Conservation (phyloP, 805 yeast species). For the Yarrowia sp. region DNA sequence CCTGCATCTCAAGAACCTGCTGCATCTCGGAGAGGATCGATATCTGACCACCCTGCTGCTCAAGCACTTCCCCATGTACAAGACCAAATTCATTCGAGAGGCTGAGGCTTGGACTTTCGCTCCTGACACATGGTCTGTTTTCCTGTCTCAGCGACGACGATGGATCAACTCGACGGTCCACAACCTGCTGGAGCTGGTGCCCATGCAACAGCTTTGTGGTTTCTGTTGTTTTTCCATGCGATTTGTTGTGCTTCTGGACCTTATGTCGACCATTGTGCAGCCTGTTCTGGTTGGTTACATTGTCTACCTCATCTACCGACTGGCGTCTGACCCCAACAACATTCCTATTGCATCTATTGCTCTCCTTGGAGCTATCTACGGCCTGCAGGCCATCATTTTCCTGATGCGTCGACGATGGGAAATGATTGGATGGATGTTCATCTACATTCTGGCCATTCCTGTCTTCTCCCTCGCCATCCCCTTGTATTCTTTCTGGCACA, state of each 20-base stretch:
- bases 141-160: slow-evolving; percentile 62
- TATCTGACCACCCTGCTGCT: slow-evolving; percentile 55
- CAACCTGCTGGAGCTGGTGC: slow-evolving; percentile 56
- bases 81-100: slow-evolving; percentile 53
- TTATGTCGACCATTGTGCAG: slow-evolving; percentile 57
- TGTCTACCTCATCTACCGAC: slow-evolving; percentile 51
- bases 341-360: slow-evolving; percentile 57
- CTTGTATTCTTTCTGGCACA: slow-evolving; percentile 57
- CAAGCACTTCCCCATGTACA: slow-evolving; percentile 53
- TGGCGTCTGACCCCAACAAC: slow-evolving; percentile 45
- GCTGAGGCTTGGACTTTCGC: slow-evolving; percentile 60
- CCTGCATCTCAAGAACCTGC: slow-evolving; percentile 56
- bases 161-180: slow-evolving; percentile 68
- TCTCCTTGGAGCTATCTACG: slow-evolving; percentile 53
- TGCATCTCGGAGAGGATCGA: slow-evolving; percentile 61
- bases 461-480: slow-evolving; percentile 58
- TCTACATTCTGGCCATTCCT: slow-evolving; percentile 56
- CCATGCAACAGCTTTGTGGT: slow-evolving; percentile 59
- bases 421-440: slow-evolving; percentile 53
- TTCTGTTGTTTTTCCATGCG: slow-evolving; percentile 65
- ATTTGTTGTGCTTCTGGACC: slow-evolving; percentile 54
- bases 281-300: slow-evolving; percentile 54
- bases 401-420: slow-evolving; percentile 46
- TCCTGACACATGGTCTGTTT: slow-evolving; percentile 54
- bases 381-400: slow-evolving; percentile 55